Evolutionary conservation across 257 asterid genomes (phyloP).

Genomic region (Echium plantagineum): DNA sequence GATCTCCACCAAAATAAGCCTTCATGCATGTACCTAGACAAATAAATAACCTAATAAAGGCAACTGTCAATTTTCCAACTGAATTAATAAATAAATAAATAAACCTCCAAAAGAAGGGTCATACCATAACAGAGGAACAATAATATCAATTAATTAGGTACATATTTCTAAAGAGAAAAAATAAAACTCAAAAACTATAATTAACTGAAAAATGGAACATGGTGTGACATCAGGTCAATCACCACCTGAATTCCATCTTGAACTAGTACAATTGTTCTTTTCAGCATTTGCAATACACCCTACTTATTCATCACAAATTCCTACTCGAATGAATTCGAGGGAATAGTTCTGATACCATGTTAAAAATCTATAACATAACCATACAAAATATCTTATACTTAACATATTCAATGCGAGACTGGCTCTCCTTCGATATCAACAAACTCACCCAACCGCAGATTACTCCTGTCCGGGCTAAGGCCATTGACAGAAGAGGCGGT

Average conservation of each 20-base stretch:
- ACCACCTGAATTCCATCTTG: conserved; percentile 34
- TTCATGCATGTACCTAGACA: no score
- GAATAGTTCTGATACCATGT: no score
- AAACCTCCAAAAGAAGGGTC: no score
- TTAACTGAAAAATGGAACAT: conserved; percentile 34
- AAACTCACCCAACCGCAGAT: conserved; percentile 21
- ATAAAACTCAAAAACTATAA: not conserved
- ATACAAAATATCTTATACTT: no score
- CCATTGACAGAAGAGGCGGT: conserved; percentile 16
- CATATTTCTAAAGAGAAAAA: not conserved
- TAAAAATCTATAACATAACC: no score
- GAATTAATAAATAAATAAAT: no score
- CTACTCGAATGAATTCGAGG: not conserved
- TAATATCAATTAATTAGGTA: no score
- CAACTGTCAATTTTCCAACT: not conserved
- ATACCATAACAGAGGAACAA: no score
- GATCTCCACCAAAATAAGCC: no score
- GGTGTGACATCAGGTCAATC: conserved; percentile 79
- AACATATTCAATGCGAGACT: no score
- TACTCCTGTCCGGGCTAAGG: conserved; percentile 24
- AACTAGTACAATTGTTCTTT: conserved; percentile 21
- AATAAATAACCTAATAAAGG: not conserved
- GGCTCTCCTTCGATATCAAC: conserved; percentile 2
- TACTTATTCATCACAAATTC: conserved; percentile 10
- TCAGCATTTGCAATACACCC: conserved; percentile 12